phyloP scores from a whole-genome alignment of 139 green algal species.

The Micractinium conductrix region DNA sequence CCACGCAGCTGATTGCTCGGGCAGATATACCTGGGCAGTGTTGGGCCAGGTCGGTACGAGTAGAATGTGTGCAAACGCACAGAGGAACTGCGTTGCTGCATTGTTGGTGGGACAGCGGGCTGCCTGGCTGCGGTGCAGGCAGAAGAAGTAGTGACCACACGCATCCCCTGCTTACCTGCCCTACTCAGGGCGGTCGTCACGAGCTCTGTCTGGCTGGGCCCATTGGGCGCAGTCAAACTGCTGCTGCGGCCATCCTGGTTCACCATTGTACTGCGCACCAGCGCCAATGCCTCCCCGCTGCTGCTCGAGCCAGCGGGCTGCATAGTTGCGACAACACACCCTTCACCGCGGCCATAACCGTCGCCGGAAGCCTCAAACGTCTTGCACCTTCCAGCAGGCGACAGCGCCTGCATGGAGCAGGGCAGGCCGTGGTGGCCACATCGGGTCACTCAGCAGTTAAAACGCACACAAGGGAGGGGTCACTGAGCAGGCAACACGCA shows the following conservation, averaged over 20 bases:
- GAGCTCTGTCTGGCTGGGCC: slow-evolving; percentile 57
- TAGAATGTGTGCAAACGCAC: not conserved
- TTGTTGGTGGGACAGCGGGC: too few relatives aligned
- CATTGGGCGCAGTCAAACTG: slow-evolving; percentile 64
- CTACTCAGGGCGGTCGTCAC: slow-evolving; percentile 52
- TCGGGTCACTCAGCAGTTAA: too few relatives aligned
- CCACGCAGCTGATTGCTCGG: slow-evolving; percentile 28
- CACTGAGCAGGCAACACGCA: too few relatives aligned
- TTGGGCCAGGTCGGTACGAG: not conserved
- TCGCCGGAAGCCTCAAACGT: slow-evolving; percentile 58
- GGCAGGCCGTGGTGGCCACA: too few relatives aligned
- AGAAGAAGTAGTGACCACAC: too few relatives aligned
- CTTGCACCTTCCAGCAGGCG: slow-evolving; percentile 54
- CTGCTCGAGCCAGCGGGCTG: not conserved
- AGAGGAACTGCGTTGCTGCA: too few relatives aligned
- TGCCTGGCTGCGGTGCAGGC: too few relatives aligned
- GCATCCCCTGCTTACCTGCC: too few relatives aligned
- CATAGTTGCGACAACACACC: slow-evolving; percentile 24
- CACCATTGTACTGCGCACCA: slow-evolving; percentile 44
- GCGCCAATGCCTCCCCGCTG: not conserved
- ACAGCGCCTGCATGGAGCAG: slow-evolving; percentile 18
- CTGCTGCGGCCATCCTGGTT: slow-evolving; percentile 68
- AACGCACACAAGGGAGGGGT: too few relatives aligned
- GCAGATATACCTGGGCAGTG: slow-evolving; percentile 10
- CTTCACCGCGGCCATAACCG: slow-evolving; percentile 64